phyloP scores from a whole-genome alignment of 2,329 filamentous ascomycete species.

The Tolypocladium pustulatum region DNA sequence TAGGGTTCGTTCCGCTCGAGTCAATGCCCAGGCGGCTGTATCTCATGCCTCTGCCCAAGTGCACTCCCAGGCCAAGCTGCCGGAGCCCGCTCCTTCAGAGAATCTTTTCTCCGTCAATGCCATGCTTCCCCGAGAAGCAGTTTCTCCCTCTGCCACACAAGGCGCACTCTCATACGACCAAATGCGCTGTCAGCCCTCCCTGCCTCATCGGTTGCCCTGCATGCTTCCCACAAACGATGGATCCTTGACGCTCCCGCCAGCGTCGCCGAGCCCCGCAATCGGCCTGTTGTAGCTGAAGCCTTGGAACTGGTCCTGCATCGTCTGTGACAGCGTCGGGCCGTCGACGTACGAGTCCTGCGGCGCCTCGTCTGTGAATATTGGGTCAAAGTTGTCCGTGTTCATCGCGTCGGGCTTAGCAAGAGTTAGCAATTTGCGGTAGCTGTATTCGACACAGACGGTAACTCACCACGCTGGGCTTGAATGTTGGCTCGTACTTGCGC shows the following conservation, averaged over 20 bases:
- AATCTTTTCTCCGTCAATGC: not conserved
- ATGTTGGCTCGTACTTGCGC: conserved; percentile 95
- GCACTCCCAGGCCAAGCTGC: not conserved
- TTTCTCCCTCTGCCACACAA: not conserved
- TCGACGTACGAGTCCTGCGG: conserved; percentile 92
- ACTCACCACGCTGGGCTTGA: conserved; percentile 93
- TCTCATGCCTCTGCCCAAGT: not conserved
- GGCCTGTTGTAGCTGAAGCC: conserved; percentile 97
- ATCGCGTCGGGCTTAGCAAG: conserved; percentile 60
- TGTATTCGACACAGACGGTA: not conserved
- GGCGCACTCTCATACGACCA: not conserved
- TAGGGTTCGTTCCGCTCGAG: not conserved
- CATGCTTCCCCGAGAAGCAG: not conserved
- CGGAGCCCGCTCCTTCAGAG: not conserved
- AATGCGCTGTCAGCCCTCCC: not conserved
- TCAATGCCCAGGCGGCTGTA: not conserved
- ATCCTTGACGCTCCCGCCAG: conserved; percentile 87
- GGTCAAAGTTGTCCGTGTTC: conserved; percentile 88
- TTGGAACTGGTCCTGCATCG: conserved; percentile 90
- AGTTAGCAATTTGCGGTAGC: not conserved
- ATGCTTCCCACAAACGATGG: conserved; percentile 58
- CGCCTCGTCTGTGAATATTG: conserved; percentile 80
- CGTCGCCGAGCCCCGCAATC: conserved; percentile 85
- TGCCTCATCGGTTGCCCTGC: conserved; percentile 31
- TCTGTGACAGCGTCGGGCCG: conserved; percentile 81